Conservation (phyloP, 805 yeast genomes). For the Candida dajiaensis region DNA sequence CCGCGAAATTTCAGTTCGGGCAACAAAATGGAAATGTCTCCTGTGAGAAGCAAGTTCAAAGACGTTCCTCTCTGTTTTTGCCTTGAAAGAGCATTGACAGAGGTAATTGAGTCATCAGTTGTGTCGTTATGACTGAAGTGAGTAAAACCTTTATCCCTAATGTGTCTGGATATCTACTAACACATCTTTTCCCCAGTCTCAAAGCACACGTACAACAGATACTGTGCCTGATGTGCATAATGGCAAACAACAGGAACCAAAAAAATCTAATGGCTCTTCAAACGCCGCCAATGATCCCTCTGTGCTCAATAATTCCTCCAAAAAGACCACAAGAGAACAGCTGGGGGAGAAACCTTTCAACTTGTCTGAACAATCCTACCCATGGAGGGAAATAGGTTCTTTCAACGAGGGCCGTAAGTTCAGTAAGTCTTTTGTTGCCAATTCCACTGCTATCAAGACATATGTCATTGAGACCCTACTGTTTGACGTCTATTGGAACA, state of each 20-base stretch:
- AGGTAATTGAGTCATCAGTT: not conserved
- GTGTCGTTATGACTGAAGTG: conserved; percentile 2
- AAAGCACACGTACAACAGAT: not conserved
- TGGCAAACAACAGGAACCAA: not conserved
- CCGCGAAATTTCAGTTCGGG: conserved; percentile 17
- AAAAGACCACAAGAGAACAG: not conserved
- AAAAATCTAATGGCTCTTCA: not conserved
- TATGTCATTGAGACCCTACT: conserved; percentile 65
- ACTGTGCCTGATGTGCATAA: not conserved
- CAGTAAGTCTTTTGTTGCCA: conserved; percentile 18
- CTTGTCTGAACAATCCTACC: conserved; percentile 16
- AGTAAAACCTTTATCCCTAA: not conserved
- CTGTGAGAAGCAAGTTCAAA: not conserved
- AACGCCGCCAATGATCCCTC: not conserved
- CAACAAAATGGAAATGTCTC: conserved; percentile 5
- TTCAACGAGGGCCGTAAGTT: conserved; percentile 22
- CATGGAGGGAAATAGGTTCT: conserved; percentile 32
- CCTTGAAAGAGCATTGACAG: not conserved
- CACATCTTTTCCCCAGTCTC: not conserved
- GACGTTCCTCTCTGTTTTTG: not conserved
- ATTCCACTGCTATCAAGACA: conserved; percentile 39
- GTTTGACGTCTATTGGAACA: conserved; percentile 70
- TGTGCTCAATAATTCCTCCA: not conserved
- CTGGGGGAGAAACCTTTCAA: conserved; percentile 1
- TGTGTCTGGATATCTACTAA: not conserved